A percentile compares a stretch with the other conserved stretches of the same genome.
Conservation (phyloP, 2,329 filamentous ascomycete genomes). For the Aureobasidium vineae region DNA sequence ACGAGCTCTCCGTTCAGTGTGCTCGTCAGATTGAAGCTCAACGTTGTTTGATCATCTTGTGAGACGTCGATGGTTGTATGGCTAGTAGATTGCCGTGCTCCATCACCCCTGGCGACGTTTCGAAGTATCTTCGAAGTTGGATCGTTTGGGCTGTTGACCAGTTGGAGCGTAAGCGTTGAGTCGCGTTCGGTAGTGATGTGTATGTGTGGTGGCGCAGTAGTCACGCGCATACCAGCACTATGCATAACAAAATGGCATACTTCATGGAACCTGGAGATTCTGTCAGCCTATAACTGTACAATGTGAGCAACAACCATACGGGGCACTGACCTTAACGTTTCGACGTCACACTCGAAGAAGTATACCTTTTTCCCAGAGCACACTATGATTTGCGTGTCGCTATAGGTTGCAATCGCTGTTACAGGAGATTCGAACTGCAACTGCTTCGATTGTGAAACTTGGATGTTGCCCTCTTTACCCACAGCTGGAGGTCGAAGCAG, state of each 20-base stretch:
- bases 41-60: slow-evolving; percentile 23
- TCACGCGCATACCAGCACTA: slow-evolving; percentile 50
- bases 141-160: background rate
- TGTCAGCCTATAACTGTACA: background rate
- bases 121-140: background rate
- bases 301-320: background rate
- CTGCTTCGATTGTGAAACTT: slow-evolving; percentile 28
- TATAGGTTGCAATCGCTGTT: slow-evolving; percentile 56
- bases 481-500: slow-evolving; percentile 46
- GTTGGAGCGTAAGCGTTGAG: slow-evolving; percentile 51
- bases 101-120: slow-evolving; percentile 8
- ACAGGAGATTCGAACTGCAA: slow-evolving; percentile 49
- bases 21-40: slow-evolving; percentile 29
- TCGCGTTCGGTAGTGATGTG: slow-evolving; percentile 56
- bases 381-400: slow-evolving; percentile 56
- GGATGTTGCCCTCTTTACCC: slow-evolving; percentile 45
- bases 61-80: slow-evolving; percentile 25
- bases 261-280: slow-evolving; percentile 11
- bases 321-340: slow-evolving; percentile 22
- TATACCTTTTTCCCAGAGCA: slow-evolving; percentile 46
- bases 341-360: slow-evolving; percentile 42
- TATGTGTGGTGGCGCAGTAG: slow-evolving; percentile 48
- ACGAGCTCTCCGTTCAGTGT: slow-evolving; percentile 34
- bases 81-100: background rate
- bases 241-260: slow-evolving; percentile 35